A percentile compares a stretch with the other conserved stretches of the same genome.
These are phyloP conservation scores for Spizellomyces sp. DNA, from an alignment of 192 early-diverging fungal genomes.

Conservation along the genomic window DNA sequence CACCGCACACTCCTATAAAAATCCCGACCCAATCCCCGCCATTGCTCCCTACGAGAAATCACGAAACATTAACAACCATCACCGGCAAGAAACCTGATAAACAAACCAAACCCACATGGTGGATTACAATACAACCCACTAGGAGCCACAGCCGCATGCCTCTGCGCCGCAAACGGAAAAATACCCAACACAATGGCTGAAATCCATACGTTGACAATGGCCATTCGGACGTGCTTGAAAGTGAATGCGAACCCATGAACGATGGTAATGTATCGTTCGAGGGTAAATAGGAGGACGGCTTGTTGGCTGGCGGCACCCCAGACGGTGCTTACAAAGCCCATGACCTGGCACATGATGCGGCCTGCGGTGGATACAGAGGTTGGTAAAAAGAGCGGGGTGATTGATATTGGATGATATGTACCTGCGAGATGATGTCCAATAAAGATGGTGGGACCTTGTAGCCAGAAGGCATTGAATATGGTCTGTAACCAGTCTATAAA, in stretches of 20 bases:
- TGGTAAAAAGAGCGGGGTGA: too few relatives aligned
- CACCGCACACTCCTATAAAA: not conserved
- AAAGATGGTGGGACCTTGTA: too few relatives aligned
- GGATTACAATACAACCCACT: slow-evolving; percentile 1
- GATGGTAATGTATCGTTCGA: not conserved
- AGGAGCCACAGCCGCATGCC: too few relatives aligned
- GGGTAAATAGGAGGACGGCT: not conserved
- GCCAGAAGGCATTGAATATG: not conserved
- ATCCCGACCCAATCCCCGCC: not conserved
- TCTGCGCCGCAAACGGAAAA: too few relatives aligned
- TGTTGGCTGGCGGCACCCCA: not conserved
- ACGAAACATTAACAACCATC: too few relatives aligned
- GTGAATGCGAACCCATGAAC: not conserved
- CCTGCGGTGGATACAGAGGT: not conserved
- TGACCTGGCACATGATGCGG: not conserved
- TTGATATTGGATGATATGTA: too few relatives aligned
- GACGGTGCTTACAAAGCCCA: not conserved
- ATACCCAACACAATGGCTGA: too few relatives aligned
- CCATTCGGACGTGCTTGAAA: too few relatives aligned
- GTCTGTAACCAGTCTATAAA: not conserved
- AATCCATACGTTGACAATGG: too few relatives aligned
- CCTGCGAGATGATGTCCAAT: too few relatives aligned
- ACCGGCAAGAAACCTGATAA: too few relatives aligned
- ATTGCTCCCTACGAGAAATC: not conserved
- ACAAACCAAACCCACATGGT: not conserved